Evolutionary conservation across 176 grass and related monocot genomes (phyloP).

Genomic region (Aegilops sharonensis): DNA sequence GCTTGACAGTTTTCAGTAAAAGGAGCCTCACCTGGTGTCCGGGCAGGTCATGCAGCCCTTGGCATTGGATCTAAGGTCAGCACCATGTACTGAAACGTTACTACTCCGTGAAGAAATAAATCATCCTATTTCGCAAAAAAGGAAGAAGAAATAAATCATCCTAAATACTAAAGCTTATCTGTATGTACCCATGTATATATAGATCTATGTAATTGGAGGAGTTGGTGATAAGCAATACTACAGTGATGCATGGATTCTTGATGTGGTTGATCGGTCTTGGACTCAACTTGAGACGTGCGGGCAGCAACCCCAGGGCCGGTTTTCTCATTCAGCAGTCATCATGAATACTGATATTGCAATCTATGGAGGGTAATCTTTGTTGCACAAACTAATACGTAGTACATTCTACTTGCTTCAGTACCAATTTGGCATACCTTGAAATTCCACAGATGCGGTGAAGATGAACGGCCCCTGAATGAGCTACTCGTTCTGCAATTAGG

Average conservation of each 20-base stretch:
- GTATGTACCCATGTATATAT: constrained; percentile 10
- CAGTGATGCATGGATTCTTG: constrained; percentile 94
- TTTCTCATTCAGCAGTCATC: constrained; percentile 76
- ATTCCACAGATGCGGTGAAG: constrained; percentile 76
- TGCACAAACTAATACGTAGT: background rate
- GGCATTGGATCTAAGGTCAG: constrained; percentile 80
- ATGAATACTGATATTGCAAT: constrained; percentile 79
- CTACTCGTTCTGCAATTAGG: constrained; percentile 89
- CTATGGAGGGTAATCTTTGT: constrained; percentile 80
- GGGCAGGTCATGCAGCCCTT: constrained; percentile 86
- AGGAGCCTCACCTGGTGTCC: constrained; percentile 78
- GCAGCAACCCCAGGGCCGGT: constrained; percentile 87
- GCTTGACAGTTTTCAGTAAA: constrained; percentile 63
- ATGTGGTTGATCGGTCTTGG: constrained; percentile 61
- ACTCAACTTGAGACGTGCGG: constrained; percentile 77
- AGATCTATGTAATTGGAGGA: constrained; percentile 94
- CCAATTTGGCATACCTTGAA: background rate
- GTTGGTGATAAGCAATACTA: constrained; percentile 98
- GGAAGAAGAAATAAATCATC: background rate
- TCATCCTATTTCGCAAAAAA: background rate
- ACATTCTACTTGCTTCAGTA: background rate
- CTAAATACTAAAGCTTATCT: background rate
- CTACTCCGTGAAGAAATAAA: background rate
- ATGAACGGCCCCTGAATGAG: constrained; percentile 89
- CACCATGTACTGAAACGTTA: constrained; percentile 1